These are phyloP conservation scores for Coemansia sp. DNA, from an alignment of 192 early-diverging fungal genomes.

Conservation along the genomic window DNA sequence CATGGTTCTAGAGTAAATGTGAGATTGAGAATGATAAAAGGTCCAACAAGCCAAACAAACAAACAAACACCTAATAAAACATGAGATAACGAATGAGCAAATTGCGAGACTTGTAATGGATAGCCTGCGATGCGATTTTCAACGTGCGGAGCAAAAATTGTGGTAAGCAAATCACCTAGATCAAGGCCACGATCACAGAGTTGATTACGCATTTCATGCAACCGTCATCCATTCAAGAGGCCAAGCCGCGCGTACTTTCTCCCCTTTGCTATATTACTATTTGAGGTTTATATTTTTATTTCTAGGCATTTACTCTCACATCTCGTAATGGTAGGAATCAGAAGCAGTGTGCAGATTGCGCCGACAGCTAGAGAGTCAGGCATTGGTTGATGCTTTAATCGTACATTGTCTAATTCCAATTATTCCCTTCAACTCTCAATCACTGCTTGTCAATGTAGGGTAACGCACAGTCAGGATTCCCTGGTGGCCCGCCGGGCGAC, in stretches of 20 bases:
- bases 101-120: background rate
- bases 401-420: background rate
- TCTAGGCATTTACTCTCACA: background rate
- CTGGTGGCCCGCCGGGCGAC: slow-evolving; percentile 63
- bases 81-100: background rate
- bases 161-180: background rate
- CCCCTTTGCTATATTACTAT: background rate
- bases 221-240: background rate
- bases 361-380: background rate
- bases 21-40: background rate
- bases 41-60: background rate
- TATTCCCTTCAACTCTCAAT: background rate
- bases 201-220: background rate
- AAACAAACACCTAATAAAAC: background rate
- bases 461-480: slow-evolving; percentile 79
- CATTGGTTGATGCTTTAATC: background rate
- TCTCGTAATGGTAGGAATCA: background rate
- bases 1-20: slow-evolving; percentile 17
- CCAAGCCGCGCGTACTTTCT: background rate
- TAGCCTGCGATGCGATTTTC: too few species aligned
- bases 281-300: background rate
- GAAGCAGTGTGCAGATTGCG: background rate
- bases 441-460: slow-evolving; percentile 58
- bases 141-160: background rate
- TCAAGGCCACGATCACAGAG: background rate